These are phyloP conservation scores for Russula ochroleuca DNA, from an alignment of 768 basidiomycete genomes.

Conservation along the genomic window DNA sequence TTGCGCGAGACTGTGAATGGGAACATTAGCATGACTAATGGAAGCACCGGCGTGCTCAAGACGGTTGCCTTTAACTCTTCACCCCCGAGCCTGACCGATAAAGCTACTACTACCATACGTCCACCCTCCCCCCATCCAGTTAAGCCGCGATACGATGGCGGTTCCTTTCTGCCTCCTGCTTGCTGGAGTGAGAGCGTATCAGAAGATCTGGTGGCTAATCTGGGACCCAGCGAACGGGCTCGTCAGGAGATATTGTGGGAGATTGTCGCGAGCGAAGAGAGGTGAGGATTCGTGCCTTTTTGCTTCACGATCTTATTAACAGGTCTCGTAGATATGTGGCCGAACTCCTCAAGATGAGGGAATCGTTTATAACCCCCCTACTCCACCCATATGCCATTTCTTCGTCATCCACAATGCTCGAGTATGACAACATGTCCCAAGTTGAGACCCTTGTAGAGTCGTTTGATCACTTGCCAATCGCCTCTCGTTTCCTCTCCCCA, in stretches of 20 bases:
- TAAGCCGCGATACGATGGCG: constrained; percentile 41
- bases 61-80: constrained; percentile 87
- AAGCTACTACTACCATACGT: constrained; percentile 53
- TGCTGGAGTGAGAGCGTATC: constrained; percentile 95
- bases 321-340: constrained; percentile 70
- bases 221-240: constrained; percentile 90
- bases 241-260: constrained; percentile 96
- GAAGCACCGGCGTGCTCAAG: constrained; percentile 55
- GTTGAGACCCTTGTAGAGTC: constrained; percentile 68
- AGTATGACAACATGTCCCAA: constrained; percentile 66
- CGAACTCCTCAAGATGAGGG: constrained; percentile 87
- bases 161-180: constrained; percentile 67
- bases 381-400: constrained; percentile 75
- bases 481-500: constrained; percentile 85
- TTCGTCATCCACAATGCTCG: constrained; percentile 54
- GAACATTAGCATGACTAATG: constrained; percentile 31
- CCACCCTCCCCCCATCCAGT: constrained; percentile 57
- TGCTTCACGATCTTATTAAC: background rate
- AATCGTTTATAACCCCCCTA: constrained; percentile 85
- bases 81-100: constrained; percentile 57
- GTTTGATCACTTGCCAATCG: constrained; percentile 76
- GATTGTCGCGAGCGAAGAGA: constrained; percentile 93
- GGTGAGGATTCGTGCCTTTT: constrained; percentile 46
- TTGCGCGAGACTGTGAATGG: constrained; percentile 42
- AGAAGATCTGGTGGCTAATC: constrained; percentile 86